phyloP scores from a whole-genome alignment of 2,329 filamentous ascomycete genomes.

The Pyrenochaeta sp. region DNA sequence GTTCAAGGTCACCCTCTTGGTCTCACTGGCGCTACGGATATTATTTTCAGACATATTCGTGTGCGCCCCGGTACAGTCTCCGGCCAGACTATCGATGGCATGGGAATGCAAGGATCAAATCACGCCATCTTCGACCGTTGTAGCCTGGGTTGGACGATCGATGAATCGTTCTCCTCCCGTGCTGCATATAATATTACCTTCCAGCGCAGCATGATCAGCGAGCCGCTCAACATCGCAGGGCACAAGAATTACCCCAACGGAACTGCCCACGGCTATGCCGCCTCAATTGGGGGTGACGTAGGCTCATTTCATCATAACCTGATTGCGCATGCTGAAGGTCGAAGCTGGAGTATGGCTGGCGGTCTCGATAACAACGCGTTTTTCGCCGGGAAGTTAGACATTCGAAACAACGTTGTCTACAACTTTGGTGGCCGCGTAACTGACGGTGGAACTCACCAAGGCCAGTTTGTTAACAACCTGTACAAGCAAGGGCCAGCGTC shows the following conservation, averaged over 20 bases:
- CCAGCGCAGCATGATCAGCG: constrained; percentile 48
- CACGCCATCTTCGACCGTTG: constrained; percentile 48
- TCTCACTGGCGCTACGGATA: constrained; percentile 41
- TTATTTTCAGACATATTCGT: constrained; percentile 30
- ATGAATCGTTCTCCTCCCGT: constrained; percentile 48
- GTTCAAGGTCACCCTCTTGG: constrained; percentile 44
- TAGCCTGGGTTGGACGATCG: constrained; percentile 48
- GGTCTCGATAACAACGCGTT: constrained; percentile 40
- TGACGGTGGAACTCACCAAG: constrained; percentile 45
- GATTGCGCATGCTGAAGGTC: constrained; percentile 52
- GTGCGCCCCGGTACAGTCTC: constrained; percentile 43
- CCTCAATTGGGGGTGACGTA: constrained; percentile 43
- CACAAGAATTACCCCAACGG: constrained; percentile 50
- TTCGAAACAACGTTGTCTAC: constrained; percentile 50
- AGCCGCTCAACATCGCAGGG: constrained; percentile 48
- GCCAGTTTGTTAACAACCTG: constrained; percentile 46
- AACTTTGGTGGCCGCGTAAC: constrained; percentile 47
- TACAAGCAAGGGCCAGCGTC: constrained; percentile 47
- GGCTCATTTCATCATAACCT: constrained; percentile 50
- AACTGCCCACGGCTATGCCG: constrained; percentile 28
- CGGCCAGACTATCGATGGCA: constrained; percentile 44
- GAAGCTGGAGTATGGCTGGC: constrained; percentile 50
- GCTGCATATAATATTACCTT: constrained; percentile 47
- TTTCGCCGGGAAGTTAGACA: constrained; percentile 45
- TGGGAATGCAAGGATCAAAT: constrained; percentile 49